A percentile compares a stretch with the other conserved stretches of the same genome.
phyloP scores from a whole-genome alignment of 495 filamentous ascomycete species.

The Neurospora tetraspora region DNA sequence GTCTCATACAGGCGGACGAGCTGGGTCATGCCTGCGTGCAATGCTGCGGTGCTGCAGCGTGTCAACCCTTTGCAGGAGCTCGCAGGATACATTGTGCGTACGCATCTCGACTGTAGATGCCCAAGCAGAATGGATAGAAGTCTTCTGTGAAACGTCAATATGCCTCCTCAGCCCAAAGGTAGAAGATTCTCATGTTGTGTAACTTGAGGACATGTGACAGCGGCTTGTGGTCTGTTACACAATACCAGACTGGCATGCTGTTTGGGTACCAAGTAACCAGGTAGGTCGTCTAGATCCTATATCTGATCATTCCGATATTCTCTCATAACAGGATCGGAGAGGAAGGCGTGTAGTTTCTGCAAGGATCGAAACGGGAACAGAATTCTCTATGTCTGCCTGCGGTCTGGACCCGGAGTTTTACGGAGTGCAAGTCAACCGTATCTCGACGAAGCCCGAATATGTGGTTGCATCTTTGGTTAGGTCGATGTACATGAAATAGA shows the following conservation, averaged over 20 bases:
- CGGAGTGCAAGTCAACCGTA: neutral
- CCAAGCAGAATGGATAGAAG: neutral
- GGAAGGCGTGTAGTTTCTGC: neutral
- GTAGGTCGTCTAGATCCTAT: neutral
- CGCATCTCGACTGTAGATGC: neutral
- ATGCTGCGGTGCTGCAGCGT: neutral
- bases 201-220: neutral
- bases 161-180: neutral
- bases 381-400: neutral
- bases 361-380: neutral
- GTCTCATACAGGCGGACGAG: neutral
- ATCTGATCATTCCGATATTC: neutral
- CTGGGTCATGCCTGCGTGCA: neutral
- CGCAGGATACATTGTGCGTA: neutral
- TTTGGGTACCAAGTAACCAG: neutral
- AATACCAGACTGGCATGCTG: neutral
- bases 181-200: neutral
- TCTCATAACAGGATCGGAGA: neutral
- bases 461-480: neutral
- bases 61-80: neutral
- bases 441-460: neutral
- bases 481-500: neutral
- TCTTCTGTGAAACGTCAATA: neutral
- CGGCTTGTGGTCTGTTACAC: neutral
- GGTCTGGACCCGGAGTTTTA: neutral